Evolutionary conservation across 176 grass and related monocot species (phyloP).

Genomic region (Oryza longistaminata): DNA sequence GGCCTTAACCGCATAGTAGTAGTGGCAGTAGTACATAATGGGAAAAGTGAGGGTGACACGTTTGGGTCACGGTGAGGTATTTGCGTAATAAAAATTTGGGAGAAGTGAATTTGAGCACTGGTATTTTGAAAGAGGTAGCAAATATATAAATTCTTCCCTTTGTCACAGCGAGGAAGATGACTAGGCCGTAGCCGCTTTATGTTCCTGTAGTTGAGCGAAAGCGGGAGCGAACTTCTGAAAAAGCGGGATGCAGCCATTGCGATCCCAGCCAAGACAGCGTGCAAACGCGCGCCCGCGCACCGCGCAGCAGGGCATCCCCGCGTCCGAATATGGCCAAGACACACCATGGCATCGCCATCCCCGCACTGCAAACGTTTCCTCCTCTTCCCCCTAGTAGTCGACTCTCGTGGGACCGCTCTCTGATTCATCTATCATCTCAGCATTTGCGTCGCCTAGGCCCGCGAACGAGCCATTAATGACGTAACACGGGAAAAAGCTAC

Average conservation of each 20-base stretch:
- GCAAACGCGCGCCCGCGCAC: neutral
- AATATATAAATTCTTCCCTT: too few species aligned
- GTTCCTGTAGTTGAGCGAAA: neutral
- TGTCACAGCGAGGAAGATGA: neutral
- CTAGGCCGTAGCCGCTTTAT: neutral
- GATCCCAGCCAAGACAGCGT: constrained; percentile 19
- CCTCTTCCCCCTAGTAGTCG: too few species aligned
- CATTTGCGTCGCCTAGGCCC: neutral
- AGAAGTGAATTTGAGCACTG: too few species aligned
- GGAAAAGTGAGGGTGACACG: too few species aligned
- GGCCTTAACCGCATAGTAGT: too few species aligned
- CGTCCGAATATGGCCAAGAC: neutral
- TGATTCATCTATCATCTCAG: neutral
- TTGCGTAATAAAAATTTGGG: too few species aligned
- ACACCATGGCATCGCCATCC: neutral
- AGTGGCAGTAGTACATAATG: too few species aligned
- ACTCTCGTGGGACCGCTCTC: neutral
- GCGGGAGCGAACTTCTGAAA: neutral
- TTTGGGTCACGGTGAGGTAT: too few species aligned
- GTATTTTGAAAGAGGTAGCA: too few species aligned
- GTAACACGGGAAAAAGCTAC: neutral
- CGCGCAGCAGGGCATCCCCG: too few species aligned
- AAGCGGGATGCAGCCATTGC: neutral
- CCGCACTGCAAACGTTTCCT: neutral
- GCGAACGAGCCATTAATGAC: neutral